These are phyloP conservation scores for Melastoma malabathricum DNA, from an alignment of 345 rosid species.

Conservation along the genomic window DNA sequence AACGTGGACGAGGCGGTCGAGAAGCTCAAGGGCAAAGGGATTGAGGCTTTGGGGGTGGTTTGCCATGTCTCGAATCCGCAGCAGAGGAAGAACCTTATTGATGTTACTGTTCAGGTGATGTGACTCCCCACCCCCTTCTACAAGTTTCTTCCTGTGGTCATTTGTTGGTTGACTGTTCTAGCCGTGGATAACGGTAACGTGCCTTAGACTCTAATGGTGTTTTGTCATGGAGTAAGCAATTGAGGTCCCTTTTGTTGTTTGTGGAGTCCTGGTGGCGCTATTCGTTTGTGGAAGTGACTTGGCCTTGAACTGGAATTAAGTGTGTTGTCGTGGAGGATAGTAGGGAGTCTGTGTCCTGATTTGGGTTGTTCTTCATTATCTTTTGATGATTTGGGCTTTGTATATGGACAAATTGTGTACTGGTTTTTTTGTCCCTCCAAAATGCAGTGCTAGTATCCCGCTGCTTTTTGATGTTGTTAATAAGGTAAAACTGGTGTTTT, in stretches of 20 bases:
- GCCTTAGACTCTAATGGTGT: too few species aligned
- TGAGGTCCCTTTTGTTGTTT: too few species aligned
- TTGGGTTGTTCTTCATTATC: too few species aligned
- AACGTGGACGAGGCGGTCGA: slow-evolving; percentile 77
- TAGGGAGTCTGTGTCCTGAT: too few species aligned
- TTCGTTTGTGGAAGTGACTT: too few species aligned
- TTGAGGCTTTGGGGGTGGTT: slow-evolving; percentile 64
- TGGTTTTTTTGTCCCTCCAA: background rate
- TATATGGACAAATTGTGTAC: too few species aligned
- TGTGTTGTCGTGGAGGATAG: too few species aligned
- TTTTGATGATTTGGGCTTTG: too few species aligned
- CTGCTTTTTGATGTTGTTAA: background rate
- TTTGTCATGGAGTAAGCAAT: too few species aligned
- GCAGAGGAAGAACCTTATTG: slow-evolving; percentile 63
- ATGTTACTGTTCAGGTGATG: slow-evolving; percentile 54
- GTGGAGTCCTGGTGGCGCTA: too few species aligned
- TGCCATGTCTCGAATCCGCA: slow-evolving; percentile 72
- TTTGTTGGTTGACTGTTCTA: background rate
- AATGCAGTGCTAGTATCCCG: background rate
- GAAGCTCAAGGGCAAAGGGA: slow-evolving; percentile 53
- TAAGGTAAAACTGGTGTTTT: slow-evolving; percentile 2
- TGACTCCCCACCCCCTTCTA: background rate
- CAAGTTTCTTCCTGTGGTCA: background rate
- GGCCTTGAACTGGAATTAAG: too few species aligned
- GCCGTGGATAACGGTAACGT: too few species aligned